These are phyloP conservation scores for Umbelopsis ramanniana DNA, from an alignment of 192 early-diverging fungal genomes.

Conservation along the genomic window DNA sequence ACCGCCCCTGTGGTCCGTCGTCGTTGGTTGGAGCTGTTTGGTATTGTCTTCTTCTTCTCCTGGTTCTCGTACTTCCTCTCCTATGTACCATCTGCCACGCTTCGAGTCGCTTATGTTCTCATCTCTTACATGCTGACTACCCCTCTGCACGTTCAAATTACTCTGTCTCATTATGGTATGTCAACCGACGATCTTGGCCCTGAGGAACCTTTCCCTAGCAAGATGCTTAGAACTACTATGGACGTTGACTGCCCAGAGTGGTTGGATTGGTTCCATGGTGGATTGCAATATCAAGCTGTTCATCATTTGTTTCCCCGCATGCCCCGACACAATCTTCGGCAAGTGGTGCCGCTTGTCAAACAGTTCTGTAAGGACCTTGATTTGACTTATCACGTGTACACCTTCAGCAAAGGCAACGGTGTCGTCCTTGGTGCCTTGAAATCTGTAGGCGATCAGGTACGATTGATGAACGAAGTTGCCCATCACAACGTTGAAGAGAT, in stretches of 20 bases:
- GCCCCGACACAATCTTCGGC: constrained; percentile 86
- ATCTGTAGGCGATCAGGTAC: constrained; percentile 80
- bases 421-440: constrained; percentile 74
- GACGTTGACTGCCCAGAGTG: constrained; percentile 93
- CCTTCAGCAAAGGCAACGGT: constrained; percentile 82
- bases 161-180: constrained; percentile 97
- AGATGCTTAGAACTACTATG: constrained; percentile 91
- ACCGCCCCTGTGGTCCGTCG: constrained; percentile 69
- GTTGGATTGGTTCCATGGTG: constrained; percentile 98
- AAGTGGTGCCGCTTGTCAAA: constrained; percentile 70
- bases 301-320: constrained; percentile 96
- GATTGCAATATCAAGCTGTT: constrained; percentile 93
- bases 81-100: constrained; percentile 68
- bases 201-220: constrained; percentile 81
- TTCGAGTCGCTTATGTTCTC: constrained; percentile 67
- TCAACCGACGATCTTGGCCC: constrained; percentile 72
- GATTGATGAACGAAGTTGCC: constrained; percentile 53
- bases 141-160: constrained; percentile 95
- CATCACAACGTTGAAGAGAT: constrained; percentile 41
- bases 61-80: constrained; percentile 81
- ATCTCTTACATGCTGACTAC: constrained; percentile 84
- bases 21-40: constrained; percentile 74
- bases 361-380: constrained; percentile 78
- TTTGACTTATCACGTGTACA: constrained; percentile 78
- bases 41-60: constrained; percentile 74